These are phyloP conservation scores for Sicyos edulis DNA, from an alignment of 306 rosid species.

Conservation along the genomic window DNA sequence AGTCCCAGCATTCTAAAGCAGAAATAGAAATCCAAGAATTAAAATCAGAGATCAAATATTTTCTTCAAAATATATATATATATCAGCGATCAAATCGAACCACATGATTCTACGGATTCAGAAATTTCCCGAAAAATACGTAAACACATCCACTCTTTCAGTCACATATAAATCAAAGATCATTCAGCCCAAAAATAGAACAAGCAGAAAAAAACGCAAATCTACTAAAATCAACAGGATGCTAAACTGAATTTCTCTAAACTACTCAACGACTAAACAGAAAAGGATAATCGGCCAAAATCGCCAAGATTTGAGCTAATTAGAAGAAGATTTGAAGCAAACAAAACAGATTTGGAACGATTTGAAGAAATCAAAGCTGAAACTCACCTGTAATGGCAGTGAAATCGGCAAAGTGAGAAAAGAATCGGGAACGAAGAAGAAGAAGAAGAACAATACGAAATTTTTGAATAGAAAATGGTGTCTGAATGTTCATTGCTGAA, in stretches of 20 bases:
- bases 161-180: background rate
- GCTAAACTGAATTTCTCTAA: slow-evolving; percentile 10
- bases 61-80: too few species aligned
- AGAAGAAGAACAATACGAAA: slow-evolving; percentile 6
- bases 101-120: background rate
- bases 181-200: background rate
- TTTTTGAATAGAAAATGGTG: slow-evolving; percentile 4
- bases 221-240: slow-evolving; percentile 7
- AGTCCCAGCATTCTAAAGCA: slow-evolving; percentile 5
- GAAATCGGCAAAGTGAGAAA: slow-evolving; percentile 11
- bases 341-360: background rate
- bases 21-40: background rate
- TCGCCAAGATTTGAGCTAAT: background rate
- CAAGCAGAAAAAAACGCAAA: background rate
- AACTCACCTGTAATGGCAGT: slow-evolving; percentile 32
- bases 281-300: background rate
- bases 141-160: background rate
- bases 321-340: slow-evolving; percentile 12
- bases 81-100: slow-evolving; percentile 10
- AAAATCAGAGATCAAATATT: background rate
- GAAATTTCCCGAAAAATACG: slow-evolving; percentile 1
- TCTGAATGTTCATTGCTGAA: slow-evolving; percentile 20
- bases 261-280: slow-evolving; percentile 4
- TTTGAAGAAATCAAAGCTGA: background rate
- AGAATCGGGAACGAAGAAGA: background rate